phyloP scores from a whole-genome alignment of 495 filamentous ascomycete genomes.

The Penicillium maclennaniae region DNA sequence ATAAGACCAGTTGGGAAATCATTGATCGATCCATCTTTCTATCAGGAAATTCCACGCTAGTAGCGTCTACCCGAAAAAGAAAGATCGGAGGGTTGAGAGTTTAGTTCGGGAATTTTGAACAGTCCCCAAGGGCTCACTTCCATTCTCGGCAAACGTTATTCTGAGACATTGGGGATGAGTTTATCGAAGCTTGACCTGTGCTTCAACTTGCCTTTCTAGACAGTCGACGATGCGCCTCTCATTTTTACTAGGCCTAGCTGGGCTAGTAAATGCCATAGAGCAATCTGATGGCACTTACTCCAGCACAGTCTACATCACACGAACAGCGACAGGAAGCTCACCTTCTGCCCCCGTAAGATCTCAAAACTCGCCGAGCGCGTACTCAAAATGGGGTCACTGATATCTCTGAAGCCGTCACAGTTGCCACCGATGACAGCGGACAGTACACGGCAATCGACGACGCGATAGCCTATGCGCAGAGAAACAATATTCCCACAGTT shows the following conservation, averaged over 20 bases:
- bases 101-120: not conserved
- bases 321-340: not conserved
- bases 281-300: not conserved
- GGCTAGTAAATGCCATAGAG: not conserved
- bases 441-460: slow-evolving; percentile 12
- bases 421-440: slow-evolving; percentile 9
- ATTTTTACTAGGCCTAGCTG: not conserved
- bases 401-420: slow-evolving; percentile 2
- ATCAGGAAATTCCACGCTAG: too few relatives aligned
- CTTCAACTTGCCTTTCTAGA: not conserved
- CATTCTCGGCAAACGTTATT: not conserved
- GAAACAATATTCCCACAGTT: slow-evolving; percentile 10
- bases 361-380: not conserved
- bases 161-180: not conserved
- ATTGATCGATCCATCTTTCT: too few relatives aligned
- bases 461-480: slow-evolving; percentile 11
- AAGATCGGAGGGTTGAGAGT: too few relatives aligned
- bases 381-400: not conserved
- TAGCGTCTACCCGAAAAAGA: too few relatives aligned
- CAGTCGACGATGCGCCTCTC: not conserved
- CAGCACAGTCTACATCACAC: slow-evolving; percentile 3
- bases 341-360: not conserved
- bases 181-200: not conserved
- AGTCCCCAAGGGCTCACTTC: not conserved
- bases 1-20: too few relatives aligned